A percentile compares a stretch with the other conserved stretches of the same genome.
phyloP scores from a whole-genome alignment of 1,284 basidiomycete genomes.

The Wolfiporia cocos region DNA sequence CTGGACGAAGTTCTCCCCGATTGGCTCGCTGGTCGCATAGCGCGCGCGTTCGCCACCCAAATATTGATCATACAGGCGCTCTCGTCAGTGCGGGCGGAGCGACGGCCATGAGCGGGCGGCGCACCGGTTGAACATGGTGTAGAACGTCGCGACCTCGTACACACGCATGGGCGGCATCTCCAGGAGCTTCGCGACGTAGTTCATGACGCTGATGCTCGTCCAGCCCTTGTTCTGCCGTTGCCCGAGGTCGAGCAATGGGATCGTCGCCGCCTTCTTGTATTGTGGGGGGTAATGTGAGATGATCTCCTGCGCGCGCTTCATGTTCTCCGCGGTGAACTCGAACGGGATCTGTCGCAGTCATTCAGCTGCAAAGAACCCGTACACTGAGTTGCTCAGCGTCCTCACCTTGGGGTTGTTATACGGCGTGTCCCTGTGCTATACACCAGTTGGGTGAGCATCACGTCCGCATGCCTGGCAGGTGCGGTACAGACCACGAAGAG shows the following conservation, averaged over 20 bases:
- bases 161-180: slow-evolving; percentile 98
- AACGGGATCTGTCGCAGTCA: slow-evolving; percentile 71
- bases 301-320: slow-evolving; percentile 84
- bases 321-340: slow-evolving; percentile 77
- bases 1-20: slow-evolving; percentile 93
- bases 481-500: slow-evolving; percentile 44
- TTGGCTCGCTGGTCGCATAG: slow-evolving; percentile 93
- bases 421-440: slow-evolving; percentile 86
- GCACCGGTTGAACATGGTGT: slow-evolving; percentile 98
- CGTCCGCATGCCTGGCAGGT: slow-evolving; percentile 7
- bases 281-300: slow-evolving; percentile 92
- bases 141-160: slow-evolving; percentile 99
- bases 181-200: slow-evolving; percentile 89
- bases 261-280: slow-evolving; percentile 97
- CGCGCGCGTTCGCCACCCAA: too few species aligned
- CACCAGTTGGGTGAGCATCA: slow-evolving; percentile 7
- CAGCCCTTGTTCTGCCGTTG: slow-evolving; percentile 98
- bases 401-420: slow-evolving; percentile 86
- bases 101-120: slow-evolving; percentile 15
- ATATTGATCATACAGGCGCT: too few species aligned
- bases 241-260: slow-evolving; percentile 93
- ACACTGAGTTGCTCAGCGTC: not conserved
- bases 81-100: not conserved
- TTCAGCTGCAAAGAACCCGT: not conserved
- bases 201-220: slow-evolving; percentile 99